phyloP scores from a whole-genome alignment of 108 stramenopile species.

The Cyclotella choctawhatcheeana region DNA sequence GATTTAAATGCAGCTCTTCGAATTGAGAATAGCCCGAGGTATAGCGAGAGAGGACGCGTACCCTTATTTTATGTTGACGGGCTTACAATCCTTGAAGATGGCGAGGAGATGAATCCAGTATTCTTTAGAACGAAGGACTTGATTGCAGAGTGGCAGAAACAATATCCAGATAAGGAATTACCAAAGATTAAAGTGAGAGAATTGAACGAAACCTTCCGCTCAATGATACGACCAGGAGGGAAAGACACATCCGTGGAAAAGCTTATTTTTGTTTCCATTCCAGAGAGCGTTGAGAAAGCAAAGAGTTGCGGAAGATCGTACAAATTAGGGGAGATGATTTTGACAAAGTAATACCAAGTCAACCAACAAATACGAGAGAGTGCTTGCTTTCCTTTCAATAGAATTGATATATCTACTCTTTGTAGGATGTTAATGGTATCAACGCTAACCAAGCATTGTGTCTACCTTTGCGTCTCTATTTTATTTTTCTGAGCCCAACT shows the following conservation, averaged over 20 bases:
- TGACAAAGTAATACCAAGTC: constrained; percentile 34
- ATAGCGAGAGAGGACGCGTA: constrained; percentile 69
- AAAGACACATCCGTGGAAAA: constrained; percentile 58
- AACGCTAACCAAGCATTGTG: no score
- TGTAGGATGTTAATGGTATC: no score
- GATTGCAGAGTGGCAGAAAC: constrained; percentile 53
- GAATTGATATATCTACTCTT: no score
- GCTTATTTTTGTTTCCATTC: constrained; percentile 63
- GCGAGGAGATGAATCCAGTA: constrained; percentile 47
- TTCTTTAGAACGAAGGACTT: constrained; percentile 74
- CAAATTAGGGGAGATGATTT: constrained; percentile 53
- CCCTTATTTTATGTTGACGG: constrained; percentile 82
- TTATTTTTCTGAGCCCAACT: no score
- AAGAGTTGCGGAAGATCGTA: constrained; percentile 50
- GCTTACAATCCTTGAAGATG: constrained; percentile 43
- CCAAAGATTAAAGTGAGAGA: constrained; percentile 71
- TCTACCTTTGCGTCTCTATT: no score
- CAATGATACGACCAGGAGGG: constrained; percentile 67
- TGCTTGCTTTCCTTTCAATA: no score
- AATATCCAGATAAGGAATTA: constrained; percentile 40
- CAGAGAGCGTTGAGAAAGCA: constrained; percentile 61
- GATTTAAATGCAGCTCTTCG: constrained; percentile 74
- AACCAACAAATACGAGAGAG: neutral
- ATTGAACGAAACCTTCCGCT: constrained; percentile 63
- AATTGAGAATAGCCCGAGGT: constrained; percentile 52